These are phyloP conservation scores for Glomus cerebriforme DNA, from an alignment of 192 early-diverging fungal species.

Conservation along the genomic window DNA sequence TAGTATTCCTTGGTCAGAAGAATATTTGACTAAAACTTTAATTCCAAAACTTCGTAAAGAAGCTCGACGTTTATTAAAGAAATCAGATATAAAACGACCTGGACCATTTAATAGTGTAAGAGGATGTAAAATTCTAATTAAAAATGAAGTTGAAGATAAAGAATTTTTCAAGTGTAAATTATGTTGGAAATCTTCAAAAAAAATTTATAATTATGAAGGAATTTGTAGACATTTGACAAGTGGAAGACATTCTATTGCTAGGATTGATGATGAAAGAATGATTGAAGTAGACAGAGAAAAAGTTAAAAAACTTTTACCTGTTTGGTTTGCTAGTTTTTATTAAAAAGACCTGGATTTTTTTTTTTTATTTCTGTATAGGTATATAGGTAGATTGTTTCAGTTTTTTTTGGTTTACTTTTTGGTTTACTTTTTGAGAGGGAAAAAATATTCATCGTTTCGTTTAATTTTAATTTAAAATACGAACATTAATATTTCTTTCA, in stretches of 20 bases:
- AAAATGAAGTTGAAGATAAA: not conserved
- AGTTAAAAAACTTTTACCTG: conserved; percentile 1
- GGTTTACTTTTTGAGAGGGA: too few species aligned
- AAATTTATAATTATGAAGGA: not conserved
- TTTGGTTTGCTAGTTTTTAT: not conserved
- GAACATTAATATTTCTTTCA: too few species aligned
- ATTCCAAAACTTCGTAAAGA: conserved; percentile 18
- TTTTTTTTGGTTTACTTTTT: too few species aligned
- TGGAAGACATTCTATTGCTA: not conserved
- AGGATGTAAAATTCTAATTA: not conserved
- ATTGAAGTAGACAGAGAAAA: not conserved
- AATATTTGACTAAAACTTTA: conserved; percentile 1
- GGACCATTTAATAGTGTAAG: not conserved
- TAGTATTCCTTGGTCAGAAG: not conserved
- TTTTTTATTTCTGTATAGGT: too few species aligned
- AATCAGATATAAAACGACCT: not conserved
- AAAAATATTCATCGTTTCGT: too few species aligned
- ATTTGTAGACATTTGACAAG: conserved; percentile 7
- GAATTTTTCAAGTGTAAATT: not conserved
- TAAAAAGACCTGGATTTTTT: not conserved
- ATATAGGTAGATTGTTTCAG: too few species aligned
- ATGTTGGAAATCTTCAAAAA: not conserved
- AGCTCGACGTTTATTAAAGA: not conserved
- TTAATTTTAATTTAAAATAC: too few species aligned
- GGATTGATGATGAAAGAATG: conserved; percentile 6